Evolutionary conservation across 805 yeast species (phyloP).

Genomic region (Vanderwaltozyma verrucispora): DNA sequence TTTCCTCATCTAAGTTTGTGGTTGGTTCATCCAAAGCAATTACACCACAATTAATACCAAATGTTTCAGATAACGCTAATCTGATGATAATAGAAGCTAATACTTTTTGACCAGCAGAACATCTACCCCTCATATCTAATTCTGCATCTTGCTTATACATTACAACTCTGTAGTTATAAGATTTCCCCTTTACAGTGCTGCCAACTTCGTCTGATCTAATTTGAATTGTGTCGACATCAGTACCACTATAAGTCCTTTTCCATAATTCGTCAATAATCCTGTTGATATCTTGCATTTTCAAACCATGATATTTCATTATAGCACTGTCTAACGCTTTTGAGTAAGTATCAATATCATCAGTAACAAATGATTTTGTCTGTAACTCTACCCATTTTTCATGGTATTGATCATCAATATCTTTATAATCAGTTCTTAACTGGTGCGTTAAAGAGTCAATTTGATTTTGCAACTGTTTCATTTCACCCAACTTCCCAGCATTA

Average conservation of each 20-base stretch:
- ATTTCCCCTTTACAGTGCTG: slow-evolving; percentile 37
- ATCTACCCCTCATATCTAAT: slow-evolving; percentile 94
- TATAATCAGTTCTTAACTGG: slow-evolving; percentile 64
- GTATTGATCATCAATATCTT: slow-evolving; percentile 52
- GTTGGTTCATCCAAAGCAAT: slow-evolving; percentile 98
- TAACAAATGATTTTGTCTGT: slow-evolving; percentile 64
- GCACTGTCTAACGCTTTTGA: slow-evolving; percentile 84
- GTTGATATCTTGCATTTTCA: slow-evolving; percentile 90
- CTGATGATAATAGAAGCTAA: slow-evolving; percentile 86
- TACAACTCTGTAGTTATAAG: slow-evolving; percentile 87
- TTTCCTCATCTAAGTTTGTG: slow-evolving; percentile 84
- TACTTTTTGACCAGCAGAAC: slow-evolving; percentile 97
- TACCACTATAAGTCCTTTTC: slow-evolving; percentile 89
- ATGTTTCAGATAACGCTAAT: slow-evolving; percentile 87
- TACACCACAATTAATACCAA: slow-evolving; percentile 90
- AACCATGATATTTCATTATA: slow-evolving; percentile 82
- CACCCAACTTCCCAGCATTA: slow-evolving; percentile 76
- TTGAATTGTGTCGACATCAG: slow-evolving; percentile 86
- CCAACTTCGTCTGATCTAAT: slow-evolving; percentile 65
- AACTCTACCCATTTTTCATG: slow-evolving; percentile 63
- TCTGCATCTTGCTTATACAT: slow-evolving; percentile 91
- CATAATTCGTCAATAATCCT: slow-evolving; percentile 81
- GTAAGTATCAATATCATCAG: slow-evolving; percentile 73
- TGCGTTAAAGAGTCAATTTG: slow-evolving; percentile 45
- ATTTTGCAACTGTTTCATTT: slow-evolving; percentile 68